Evolutionary conservation across 2,329 filamentous ascomycete species (phyloP), one percentile per base, ranked within the genome.

Genomic region (Exophiala dermatitidis): DNA sequence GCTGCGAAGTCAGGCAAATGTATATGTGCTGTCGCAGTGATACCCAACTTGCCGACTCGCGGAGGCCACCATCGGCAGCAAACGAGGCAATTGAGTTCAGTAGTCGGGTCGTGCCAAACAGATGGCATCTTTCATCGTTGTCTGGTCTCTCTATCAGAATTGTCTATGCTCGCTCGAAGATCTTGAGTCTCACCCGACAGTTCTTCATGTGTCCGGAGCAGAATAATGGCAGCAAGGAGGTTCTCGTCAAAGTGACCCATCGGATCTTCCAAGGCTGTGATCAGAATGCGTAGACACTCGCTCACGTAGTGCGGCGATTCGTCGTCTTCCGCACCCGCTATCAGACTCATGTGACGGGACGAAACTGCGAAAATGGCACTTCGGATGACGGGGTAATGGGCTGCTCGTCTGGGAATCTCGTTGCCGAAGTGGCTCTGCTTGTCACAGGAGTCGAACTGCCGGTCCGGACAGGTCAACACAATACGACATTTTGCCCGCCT

Each of bases 171-270:
- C 5, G 19, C 19, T 19, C 19, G 19, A 19, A 19, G 19, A 19
- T 19, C 19, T 19, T 19, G 12, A n/a, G 5, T 42, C 50, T 41
- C 19, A 58, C 56, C 56, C 29, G 56, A 58, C 49, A 69, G 54
- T 60, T 77, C 75, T 60, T 77, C 75, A 49, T 77, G 75, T 3
- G 77, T 66, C 0, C 75, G 70, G 19, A 77, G 62, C 4, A 77
- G 69, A 5, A 77, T 75, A 0, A 78, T 74, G 0, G 74, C 73
- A 0, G 74, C 69, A 0, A 78, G 64, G 2, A 77, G 68, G 10
- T 71, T 73, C 32, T 75, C 74, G 45, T 75, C 72, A 60, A 72
- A 74, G 1, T 69, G 68, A 1, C 70, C 65, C 9, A 69, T 66
- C 0, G 73, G 71, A 34, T 69, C 68, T 5, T 72, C 68, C 9